A percentile compares a stretch with the other conserved stretches of the same genome.
Conservation (phyloP, 108 stramenopile genomes). For the Epithemia pelagica region DNA sequence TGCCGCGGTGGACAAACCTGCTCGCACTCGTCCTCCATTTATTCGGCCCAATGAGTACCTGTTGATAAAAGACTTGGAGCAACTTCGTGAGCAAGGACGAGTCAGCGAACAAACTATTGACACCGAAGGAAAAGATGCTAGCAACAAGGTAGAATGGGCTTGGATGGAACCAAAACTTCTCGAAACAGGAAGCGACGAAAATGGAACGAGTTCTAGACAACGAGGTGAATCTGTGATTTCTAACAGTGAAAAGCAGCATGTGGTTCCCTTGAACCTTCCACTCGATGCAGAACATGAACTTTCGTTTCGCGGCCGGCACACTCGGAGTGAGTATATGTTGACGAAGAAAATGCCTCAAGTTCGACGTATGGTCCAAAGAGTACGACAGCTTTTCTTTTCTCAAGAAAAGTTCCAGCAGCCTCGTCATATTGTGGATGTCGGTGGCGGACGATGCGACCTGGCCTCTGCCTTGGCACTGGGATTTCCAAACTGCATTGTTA, state of each 20-base stretch:
- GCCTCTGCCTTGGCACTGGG: slow-evolving; percentile 36
- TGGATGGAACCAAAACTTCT: not conserved
- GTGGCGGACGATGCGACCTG: slow-evolving; percentile 58
- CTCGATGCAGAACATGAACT: slow-evolving; percentile 20
- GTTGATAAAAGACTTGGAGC: slow-evolving; percentile 5
- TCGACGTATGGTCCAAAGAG: slow-evolving; percentile 32
- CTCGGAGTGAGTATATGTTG: slow-evolving; percentile 35
- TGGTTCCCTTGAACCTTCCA: slow-evolving; percentile 10
- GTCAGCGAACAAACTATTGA: not conserved
- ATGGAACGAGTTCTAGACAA: slow-evolving; percentile 6
- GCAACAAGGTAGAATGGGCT: not conserved
- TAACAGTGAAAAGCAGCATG: not conserved
- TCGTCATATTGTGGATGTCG: slow-evolving; percentile 39
- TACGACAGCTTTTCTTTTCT: slow-evolving; percentile 13
- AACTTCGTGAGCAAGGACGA: slow-evolving; percentile 4
- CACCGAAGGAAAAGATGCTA: not conserved
- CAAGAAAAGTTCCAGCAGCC: not conserved
- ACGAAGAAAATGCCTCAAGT: slow-evolving; percentile 45
- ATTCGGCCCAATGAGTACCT: slow-evolving; percentile 8
- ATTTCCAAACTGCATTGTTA: slow-evolving; percentile 25
- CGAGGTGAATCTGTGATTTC: not conserved
- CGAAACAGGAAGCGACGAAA: not conserved
- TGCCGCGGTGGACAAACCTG: not conserved
- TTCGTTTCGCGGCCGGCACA: not conserved
- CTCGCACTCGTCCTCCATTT: slow-evolving; percentile 14